Evolutionary conservation across 306 rosid species (phyloP).

Genomic region (Ormosia semicastrata): DNA sequence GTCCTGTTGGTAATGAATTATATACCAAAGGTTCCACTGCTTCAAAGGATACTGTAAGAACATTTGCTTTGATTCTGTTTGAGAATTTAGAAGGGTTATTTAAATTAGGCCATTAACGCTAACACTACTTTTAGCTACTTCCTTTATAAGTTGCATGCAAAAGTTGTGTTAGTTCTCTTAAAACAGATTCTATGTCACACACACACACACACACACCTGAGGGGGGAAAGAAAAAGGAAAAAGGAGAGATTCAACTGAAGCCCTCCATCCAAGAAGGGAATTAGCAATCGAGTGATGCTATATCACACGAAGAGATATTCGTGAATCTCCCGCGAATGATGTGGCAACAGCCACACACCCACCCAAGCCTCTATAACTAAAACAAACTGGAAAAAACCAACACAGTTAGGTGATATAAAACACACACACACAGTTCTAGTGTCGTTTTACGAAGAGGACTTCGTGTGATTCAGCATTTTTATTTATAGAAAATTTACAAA

Average conservation of each 20-base stretch:
- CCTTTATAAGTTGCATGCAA: slow-evolving; percentile 15
- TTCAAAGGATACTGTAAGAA: slow-evolving; percentile 67
- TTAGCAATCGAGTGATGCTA: too few species aligned
- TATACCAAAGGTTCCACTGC: slow-evolving; percentile 31
- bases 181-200: neutral
- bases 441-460: too few species aligned
- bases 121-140: slow-evolving; percentile 13
- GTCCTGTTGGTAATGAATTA: slow-evolving; percentile 32
- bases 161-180: slow-evolving; percentile 15
- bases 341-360: too few species aligned
- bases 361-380: too few species aligned
- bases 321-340: too few species aligned
- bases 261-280: neutral
- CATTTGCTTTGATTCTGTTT: slow-evolving; percentile 14
- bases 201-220: neutral
- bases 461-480: too few species aligned
- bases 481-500: neutral
- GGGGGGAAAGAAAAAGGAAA: neutral
- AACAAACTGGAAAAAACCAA: too few species aligned
- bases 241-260: slow-evolving; percentile 1
- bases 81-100: neutral
- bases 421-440: too few species aligned
- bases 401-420: too few species aligned
- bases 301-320: too few species aligned
- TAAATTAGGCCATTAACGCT: neutral